Evolutionary conservation across 2,329 filamentous ascomycete species (phyloP).

Genomic region (Scedosporium apiospermum): DNA sequence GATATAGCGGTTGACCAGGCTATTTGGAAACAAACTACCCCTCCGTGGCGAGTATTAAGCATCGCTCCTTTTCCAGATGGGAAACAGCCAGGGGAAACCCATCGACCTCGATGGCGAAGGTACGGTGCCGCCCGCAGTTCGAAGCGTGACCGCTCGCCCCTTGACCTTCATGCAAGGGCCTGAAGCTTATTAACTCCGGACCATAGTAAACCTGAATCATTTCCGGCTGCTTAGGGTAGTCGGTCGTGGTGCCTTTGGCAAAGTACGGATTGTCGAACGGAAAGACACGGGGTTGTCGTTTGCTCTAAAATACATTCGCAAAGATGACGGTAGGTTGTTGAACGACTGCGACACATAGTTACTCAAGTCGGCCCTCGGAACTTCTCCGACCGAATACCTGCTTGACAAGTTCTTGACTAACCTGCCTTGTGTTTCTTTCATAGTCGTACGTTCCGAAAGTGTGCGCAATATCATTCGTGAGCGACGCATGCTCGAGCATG

Average conservation of each 20-base stretch:
- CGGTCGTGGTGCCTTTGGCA: constrained; percentile 95
- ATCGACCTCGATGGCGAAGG: constrained; percentile 89
- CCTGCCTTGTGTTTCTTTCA: constrained; percentile 2
- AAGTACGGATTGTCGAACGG: constrained; percentile 95
- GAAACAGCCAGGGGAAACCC: constrained; percentile 90
- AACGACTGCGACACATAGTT: neutral
- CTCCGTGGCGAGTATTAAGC: neutral
- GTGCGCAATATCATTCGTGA: constrained; percentile 97
- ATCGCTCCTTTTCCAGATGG: constrained; percentile 47
- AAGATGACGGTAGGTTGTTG: constrained; percentile 77
- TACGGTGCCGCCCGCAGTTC: constrained; percentile 25
- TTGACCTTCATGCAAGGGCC: neutral
- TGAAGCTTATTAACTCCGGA: neutral
- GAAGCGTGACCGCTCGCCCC: neutral
- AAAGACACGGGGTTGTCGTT: constrained; percentile 93
- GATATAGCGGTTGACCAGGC: neutral
- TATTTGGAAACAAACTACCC: neutral
- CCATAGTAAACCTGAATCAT: constrained; percentile 86
- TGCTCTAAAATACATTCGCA: constrained; percentile 94
- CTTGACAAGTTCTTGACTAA: neutral
- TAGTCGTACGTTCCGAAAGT: constrained; percentile 94
- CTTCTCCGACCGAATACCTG: neutral
- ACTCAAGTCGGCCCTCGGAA: neutral
- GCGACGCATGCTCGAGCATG: constrained; percentile 92
- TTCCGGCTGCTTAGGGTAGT: constrained; percentile 93